Conservation (phyloP, 2,329 filamentous ascomycete genomes). For the Thielaviopsis euricoi region DNA sequence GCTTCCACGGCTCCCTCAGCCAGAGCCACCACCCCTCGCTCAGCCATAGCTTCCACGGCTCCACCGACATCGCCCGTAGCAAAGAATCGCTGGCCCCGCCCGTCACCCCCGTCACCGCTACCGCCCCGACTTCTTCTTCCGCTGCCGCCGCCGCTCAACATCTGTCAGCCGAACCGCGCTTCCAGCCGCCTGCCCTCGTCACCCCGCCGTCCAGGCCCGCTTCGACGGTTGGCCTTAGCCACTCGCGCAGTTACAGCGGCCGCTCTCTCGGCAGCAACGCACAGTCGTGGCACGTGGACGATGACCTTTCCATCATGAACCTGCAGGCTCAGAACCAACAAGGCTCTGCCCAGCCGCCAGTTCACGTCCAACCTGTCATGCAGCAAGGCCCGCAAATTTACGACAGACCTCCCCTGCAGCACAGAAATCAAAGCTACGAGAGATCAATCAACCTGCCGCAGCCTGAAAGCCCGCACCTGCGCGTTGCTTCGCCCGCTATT, state of each 20-base stretch:
- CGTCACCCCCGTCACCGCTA: not conserved
- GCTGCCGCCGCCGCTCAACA: no score
- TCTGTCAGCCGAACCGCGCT: conserved; percentile 4
- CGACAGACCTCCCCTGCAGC: no score
- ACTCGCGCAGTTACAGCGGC: conserved; percentile 7
- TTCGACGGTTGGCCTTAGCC: conserved; percentile 2
- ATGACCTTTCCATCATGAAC: conserved; percentile 40
- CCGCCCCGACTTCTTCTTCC: not conserved
- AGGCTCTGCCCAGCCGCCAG: no score
- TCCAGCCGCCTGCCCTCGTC: not conserved
- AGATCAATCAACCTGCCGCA: no score
- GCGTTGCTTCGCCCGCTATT: conserved; percentile 14
- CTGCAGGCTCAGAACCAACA: conserved; percentile 25
- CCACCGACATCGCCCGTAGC: not conserved
- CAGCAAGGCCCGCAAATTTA: no score
- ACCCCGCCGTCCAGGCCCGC: conserved; percentile 4
- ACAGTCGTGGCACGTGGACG: conserved; percentile 38
- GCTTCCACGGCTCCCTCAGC: no score
- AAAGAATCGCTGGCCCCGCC: not conserved
- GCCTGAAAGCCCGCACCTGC: conserved; percentile 38
- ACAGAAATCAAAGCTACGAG: not conserved
- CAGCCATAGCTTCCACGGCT: no score
- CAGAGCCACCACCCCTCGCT: no score
- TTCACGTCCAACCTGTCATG: no score
- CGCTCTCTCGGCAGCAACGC: conserved; percentile 31